These are phyloP conservation scores for Paralagenidium karlingii DNA, from an alignment of 352 stramenopile genomes.

Conservation along the genomic window DNA sequence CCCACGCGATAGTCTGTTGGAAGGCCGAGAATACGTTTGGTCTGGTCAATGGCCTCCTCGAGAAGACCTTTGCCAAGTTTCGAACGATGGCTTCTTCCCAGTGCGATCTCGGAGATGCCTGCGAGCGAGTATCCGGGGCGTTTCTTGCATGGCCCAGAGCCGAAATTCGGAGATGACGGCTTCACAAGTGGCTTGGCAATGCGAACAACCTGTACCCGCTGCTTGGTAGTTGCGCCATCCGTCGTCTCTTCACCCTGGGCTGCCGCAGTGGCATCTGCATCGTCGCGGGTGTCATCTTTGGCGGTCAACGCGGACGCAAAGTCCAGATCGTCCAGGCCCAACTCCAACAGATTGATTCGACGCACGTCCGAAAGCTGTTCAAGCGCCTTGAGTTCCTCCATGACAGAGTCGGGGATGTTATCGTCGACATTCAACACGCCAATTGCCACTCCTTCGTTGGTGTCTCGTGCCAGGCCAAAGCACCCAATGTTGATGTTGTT, in stretches of 20 bases:
- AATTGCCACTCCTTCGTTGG: conserved; percentile 48
- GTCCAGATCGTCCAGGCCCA: conserved; percentile 40
- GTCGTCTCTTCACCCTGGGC: conserved; percentile 1
- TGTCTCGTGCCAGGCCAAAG: conserved; percentile 80
- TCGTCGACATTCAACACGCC: conserved; percentile 86
- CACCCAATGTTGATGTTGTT: conserved; percentile 92
- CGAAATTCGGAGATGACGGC: conserved; percentile 91
- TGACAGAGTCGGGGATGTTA: conserved; percentile 66
- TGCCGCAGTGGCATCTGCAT: neutral
- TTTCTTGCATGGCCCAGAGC: conserved; percentile 98
- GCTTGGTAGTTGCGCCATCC: conserved; percentile 31
- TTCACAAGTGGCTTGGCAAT: conserved; percentile 61
- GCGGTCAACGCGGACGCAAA: conserved; percentile 33
- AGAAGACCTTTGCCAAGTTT: conserved; percentile 94
- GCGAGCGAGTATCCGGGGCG: conserved; percentile 89
- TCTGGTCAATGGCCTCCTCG: conserved; percentile 91
- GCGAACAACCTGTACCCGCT: conserved; percentile 27
- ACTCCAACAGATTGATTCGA: conserved; percentile 72
- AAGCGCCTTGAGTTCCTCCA: conserved; percentile 69
- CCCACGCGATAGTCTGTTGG: conserved; percentile 93
- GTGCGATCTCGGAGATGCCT: conserved; percentile 76
- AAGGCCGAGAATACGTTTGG: conserved; percentile 90
- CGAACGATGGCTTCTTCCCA: conserved; percentile 95
- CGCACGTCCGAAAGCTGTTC: conserved; percentile 74
- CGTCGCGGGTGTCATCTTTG: conserved; percentile 12